Evolutionary conservation across 164 flowering plant species (phyloP).

Genomic region (Piper betle): DNA sequence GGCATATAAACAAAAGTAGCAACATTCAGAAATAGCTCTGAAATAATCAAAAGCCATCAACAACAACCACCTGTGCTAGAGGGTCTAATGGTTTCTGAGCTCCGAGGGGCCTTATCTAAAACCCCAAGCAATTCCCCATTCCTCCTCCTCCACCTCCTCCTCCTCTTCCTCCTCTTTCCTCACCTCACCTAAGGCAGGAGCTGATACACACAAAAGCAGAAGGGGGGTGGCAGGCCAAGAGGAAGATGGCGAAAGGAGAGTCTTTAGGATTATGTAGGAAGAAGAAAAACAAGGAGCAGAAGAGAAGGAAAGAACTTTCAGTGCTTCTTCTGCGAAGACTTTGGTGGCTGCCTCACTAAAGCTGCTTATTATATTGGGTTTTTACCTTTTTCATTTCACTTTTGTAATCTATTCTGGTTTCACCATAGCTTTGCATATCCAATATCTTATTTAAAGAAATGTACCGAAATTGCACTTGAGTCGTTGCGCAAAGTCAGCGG

Average conservation of each 20-base stretch:
- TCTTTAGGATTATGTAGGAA: neutral
- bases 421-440: no score
- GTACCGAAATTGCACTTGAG: no score
- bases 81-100: conserved; percentile 7
- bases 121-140: conserved; percentile 21
- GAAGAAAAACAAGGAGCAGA: neutral
- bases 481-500: no score
- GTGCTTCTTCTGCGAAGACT: neutral
- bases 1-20: neutral
- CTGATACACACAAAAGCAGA: neutral
- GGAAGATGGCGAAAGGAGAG: neutral
- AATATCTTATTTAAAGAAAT: no score
- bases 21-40: neutral
- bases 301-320: neutral
- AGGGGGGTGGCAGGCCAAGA: neutral
- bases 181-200: neutral
- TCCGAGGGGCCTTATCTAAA: conserved; percentile 10
- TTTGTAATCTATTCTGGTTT: no score
- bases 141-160: no score
- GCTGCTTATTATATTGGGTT: no score
- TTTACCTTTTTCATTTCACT: no score
- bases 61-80: conserved; percentile 13
- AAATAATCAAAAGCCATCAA: neutral
- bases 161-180: neutral
- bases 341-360: no score